Base-by-base conservation (phyloP, 2,329 filamentous ascomycete genomes). In the Scedosporium aurantiacum region DNA sequence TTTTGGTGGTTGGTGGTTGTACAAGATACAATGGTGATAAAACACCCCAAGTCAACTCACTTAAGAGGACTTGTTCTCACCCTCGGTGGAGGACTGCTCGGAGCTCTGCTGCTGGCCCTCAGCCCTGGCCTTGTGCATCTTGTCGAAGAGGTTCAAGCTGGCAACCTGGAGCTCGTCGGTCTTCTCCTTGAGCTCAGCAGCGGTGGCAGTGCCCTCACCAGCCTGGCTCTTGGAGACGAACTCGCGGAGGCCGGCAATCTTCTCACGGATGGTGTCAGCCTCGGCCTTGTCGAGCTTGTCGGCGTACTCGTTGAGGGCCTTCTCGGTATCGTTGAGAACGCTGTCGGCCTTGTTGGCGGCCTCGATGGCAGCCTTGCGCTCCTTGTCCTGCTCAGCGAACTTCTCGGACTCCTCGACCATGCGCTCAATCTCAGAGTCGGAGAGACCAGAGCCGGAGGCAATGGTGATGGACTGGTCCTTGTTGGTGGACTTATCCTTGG, bases 391-490 rank as follows among this genome's bases (percentile, higher is more conserved):
- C 79, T 94, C 92, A 63, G 90, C 91, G 74, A 95, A 97, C 79
- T 91, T 93, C 87, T 97, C 93, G 60, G 94, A 95, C 75, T 97
- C 94, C 74, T 93, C 83, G 73, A 99, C 92, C 94, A 99, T 97
- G 79, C 85, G 87, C 81, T 97, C 85, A 67, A 99, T 99, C 82
- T 99, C 93, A 62, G 82, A 77, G 65, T 99, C 92, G 57, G 91
- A 96, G 63, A 97, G 89, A 85, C 94, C 93, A 66, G 93, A 97
- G 76, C 93, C 94, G 63, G 92, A 97, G 62, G 93, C 92, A 75
- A 99, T 96, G 74, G 93, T 97, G 80, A 99, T 97, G 65, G 92
- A 97, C 83, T 99, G 93, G 75, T 97, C 93, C 87, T 97, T 97
- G 87, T 91, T 90, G 79, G 92, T 97, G 69, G 91, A 93, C 88